phyloP scores from a whole-genome alignment of 2,329 filamentous ascomycete species.

The Fusarium mangiferae region DNA sequence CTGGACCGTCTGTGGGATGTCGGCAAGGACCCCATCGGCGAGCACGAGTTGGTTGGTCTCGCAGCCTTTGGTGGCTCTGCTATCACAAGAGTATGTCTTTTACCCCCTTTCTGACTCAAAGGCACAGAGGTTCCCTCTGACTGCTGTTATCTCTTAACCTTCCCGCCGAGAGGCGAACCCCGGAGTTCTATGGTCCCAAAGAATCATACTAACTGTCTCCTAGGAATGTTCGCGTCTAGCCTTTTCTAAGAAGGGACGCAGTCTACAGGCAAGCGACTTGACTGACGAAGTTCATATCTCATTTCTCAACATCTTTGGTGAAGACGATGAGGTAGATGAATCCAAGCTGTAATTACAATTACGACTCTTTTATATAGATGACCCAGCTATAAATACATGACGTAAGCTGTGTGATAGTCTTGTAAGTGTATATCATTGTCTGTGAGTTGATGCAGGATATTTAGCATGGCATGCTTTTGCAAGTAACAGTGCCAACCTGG shows the following conservation, averaged over 20 bases:
- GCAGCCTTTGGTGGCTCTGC: slow-evolving; percentile 88
- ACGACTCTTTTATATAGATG: not conserved
- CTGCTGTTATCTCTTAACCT: not conserved
- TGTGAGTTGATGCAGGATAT: not conserved
- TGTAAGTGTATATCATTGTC: not conserved
- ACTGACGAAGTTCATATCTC: slow-evolving; percentile 89
- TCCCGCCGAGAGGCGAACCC: not conserved
- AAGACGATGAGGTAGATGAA: slow-evolving; percentile 55
- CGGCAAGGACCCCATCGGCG: slow-evolving; percentile 56
- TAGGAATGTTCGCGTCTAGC: slow-evolving; percentile 86
- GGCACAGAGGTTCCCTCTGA: not conserved
- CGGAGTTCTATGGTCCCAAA: not conserved
- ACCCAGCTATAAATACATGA: not conserved
- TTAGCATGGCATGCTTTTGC: not conserved
- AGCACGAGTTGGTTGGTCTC: slow-evolving; percentile 74
- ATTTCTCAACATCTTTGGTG: slow-evolving; percentile 82
- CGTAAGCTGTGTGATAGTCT: not conserved
- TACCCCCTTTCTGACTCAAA: not conserved
- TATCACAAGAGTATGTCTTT: slow-evolving; percentile 76
- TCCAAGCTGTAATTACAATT: slow-evolving; percentile 48
- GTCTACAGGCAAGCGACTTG: slow-evolving; percentile 91
- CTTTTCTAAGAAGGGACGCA: slow-evolving; percentile 85
- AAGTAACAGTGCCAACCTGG: not conserved
- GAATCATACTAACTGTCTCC: slow-evolving; percentile 20
- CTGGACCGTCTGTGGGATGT: slow-evolving; percentile 81